Evolutionary conservation across 192 early-diverging fungal species (phyloP).

Genomic region (Backusella tuberculispora): DNA sequence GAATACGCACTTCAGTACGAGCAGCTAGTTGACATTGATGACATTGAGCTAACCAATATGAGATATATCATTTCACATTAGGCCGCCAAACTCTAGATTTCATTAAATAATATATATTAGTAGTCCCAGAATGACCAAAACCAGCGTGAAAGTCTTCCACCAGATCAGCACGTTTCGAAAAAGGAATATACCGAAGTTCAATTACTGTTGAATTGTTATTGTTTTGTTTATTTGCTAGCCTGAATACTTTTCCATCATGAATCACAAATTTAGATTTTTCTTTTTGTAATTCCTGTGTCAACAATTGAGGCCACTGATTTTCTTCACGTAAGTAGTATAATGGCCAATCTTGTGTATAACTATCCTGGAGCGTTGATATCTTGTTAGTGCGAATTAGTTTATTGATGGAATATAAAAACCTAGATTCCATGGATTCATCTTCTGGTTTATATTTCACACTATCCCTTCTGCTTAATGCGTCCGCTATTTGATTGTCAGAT

Average conservation of each 20-base stretch:
- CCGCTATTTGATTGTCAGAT: too few relatives aligned
- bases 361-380: too few relatives aligned
- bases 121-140: not conserved
- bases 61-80: not conserved
- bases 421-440: too few relatives aligned
- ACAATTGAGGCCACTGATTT: too few relatives aligned
- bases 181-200: not conserved
- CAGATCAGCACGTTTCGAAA: not conserved
- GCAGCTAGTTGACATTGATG: not conserved
- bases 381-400: too few relatives aligned
- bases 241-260: not conserved
- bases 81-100: constrained; percentile 20
- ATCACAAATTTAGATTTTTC: too few relatives aligned
- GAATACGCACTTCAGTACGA: not conserved
- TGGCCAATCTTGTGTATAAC: too few relatives aligned
- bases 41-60: constrained; percentile 1
- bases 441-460: too few relatives aligned
- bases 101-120: not conserved
- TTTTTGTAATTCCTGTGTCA: too few relatives aligned
- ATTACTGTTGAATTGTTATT: not conserved
- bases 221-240: not conserved
- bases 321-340: too few relatives aligned
- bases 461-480: too few relatives aligned
- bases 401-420: too few relatives aligned
- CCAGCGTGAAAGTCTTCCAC: not conserved